Evolutionary conservation across 2,329 filamentous ascomycete genomes (phyloP).

Genomic region (Ilyonectria mors-panacis): DNA sequence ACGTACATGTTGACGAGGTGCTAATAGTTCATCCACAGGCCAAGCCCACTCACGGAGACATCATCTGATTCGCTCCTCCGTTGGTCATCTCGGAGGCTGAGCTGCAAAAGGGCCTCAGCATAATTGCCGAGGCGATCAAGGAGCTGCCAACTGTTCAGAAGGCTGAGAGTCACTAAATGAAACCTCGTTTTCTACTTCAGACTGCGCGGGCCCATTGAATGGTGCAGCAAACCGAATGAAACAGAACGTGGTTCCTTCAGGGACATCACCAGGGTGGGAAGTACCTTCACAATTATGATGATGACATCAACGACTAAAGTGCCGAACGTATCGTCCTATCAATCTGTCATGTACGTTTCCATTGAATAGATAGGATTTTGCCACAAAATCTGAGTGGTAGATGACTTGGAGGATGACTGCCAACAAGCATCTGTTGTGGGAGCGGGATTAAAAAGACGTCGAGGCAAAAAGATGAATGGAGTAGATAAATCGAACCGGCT

Average conservation of each 20-base stretch:
- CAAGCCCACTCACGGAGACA: constrained; percentile 98
- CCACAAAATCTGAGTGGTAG: no score
- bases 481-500: background rate
- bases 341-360: no score
- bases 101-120: constrained; percentile 81
- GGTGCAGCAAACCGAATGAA: background rate
- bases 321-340: no score
- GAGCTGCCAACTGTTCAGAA: constrained; percentile 77
- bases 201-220: background rate
- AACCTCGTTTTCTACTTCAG: background rate
- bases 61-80: constrained; percentile 97
- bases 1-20: background rate
- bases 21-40: constrained; percentile 70
- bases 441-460: no score
- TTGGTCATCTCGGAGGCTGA: constrained; percentile 93
- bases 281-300: no score
- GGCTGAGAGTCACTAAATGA: constrained; percentile 54
- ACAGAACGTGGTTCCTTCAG: no score
- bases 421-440: no score
- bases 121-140: constrained; percentile 85
- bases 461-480: background rate
- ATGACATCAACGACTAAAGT: no score
- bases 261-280: no score
- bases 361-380: no score
- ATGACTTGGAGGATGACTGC: no score